Base-by-base conservation (phyloP, 2,329 filamentous ascomycete genomes). In the Alternaria gansuensis region DNA sequence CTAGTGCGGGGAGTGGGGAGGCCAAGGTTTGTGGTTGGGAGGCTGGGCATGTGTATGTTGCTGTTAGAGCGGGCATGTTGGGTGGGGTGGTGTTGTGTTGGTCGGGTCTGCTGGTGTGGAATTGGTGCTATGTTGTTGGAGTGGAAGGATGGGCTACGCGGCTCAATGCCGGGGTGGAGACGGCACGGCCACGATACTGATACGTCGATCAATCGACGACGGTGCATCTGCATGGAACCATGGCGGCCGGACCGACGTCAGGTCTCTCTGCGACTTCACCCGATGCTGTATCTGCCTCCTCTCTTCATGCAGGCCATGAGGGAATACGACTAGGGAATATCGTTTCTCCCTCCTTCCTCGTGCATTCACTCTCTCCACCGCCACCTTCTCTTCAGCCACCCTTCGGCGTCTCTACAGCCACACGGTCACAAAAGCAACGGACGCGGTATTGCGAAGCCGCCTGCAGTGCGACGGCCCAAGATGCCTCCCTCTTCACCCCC, bases 31-130 rank as follows among this genome's bases (percentile, higher is more conserved):
- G 58, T 2, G 66, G 28, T 83, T 65, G 29, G 34, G 57, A 57
- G 57, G 77, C 69, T 5, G 83, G 78, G 13, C 85, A 85, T n/a
- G 75, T 75, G 79, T 90, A 90, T 46, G 78, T 78, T 49, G 84
- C 85, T 36, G 77, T 77, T 57, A 87, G 78, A 29, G 54, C 43
- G 4, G 69, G 54, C 74, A 76, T 77, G 7, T 13, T 54, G 52
- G 33, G 23, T 41, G 8, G 52, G 33, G 23, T 41, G 8, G 10
- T 24, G 36, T 21, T 52, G n/a, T 41, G 7, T 5, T 14, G 36
- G 14, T 10, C 34, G 14, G 49, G 13, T 41, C 2, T 41, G 24
- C 9, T 2, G 2, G 3, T 29, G 14, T 21, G 23, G 10, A 11
- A 7, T 41, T 14, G 17, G 21, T 14, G 26, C 7, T 39, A 3